These are phyloP conservation scores for Fusarium stilboides DNA, from an alignment of 2,329 filamentous ascomycete genomes.

Conservation along the genomic window DNA sequence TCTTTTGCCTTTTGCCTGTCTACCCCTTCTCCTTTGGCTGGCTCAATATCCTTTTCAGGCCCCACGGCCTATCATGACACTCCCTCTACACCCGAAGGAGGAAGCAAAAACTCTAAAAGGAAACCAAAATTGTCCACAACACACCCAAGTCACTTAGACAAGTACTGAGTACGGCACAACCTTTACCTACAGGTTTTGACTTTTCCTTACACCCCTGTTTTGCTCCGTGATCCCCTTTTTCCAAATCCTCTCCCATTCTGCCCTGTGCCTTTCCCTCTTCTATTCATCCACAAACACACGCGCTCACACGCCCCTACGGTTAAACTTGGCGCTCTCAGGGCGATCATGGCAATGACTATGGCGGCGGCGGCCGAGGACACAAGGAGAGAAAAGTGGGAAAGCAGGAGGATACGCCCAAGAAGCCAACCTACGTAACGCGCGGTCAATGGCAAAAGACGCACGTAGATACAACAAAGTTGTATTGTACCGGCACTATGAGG, in stretches of 20 bases:
- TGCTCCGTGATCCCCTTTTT: conserved; percentile 29
- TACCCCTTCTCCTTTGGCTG: conserved; percentile 31
- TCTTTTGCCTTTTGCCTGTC: conserved; percentile 27
- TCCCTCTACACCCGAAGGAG: conserved; percentile 34
- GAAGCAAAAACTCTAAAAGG: conserved; percentile 40
- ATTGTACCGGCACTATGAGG: conserved; percentile 39
- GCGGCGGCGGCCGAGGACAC: conserved; percentile 27
- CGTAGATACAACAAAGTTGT: conserved; percentile 22
- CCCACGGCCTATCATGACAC: conserved; percentile 30
- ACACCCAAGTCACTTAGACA: conserved; percentile 27
- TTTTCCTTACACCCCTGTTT: conserved; percentile 26
- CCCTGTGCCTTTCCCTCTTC: conserved; percentile 5
- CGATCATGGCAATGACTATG: conserved; percentile 37
- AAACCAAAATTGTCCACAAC: conserved; percentile 36
- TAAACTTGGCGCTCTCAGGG: conserved; percentile 21
- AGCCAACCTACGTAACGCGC: conserved; percentile 27
- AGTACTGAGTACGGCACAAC: conserved; percentile 31
- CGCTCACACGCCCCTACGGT: conserved; percentile 25
- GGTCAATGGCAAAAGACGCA: conserved; percentile 35
- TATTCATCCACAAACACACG: conserved; percentile 27
- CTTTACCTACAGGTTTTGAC: conserved; percentile 28
- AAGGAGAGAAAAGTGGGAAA: conserved; percentile 27
- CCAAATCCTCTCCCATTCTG: conserved; percentile 17
- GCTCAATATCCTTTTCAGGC: conserved; percentile 28
- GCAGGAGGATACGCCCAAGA: conserved; percentile 21